These are phyloP conservation scores for Penicillium dipodomyicola DNA, from an alignment of 495 filamentous ascomycete species.

Conservation along the genomic window DNA sequence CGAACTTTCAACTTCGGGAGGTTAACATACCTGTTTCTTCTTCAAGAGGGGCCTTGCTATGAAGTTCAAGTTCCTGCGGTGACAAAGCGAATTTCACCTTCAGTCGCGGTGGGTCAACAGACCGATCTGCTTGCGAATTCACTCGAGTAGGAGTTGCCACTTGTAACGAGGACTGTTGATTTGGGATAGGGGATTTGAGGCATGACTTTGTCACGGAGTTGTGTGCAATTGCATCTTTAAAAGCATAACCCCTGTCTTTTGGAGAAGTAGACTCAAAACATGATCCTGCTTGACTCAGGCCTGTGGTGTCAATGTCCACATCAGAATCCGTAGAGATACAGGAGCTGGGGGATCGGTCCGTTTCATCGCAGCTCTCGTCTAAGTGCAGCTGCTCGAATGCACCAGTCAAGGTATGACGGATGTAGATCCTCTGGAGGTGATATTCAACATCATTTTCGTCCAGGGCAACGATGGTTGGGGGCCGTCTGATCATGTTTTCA, in stretches of 20 bases:
- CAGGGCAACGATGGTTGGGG: slow-evolving; percentile 52
- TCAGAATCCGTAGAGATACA: slow-evolving; percentile 3
- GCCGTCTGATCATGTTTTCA: slow-evolving; percentile 53
- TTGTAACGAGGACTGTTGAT: slow-evolving; percentile 1
- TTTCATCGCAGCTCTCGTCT: slow-evolving; percentile 18
- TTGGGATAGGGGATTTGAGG: not conserved
- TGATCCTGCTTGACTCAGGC: not conserved
- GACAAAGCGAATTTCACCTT: slow-evolving; percentile 10
- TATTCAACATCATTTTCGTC: slow-evolving; percentile 51
- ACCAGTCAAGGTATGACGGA: slow-evolving; percentile 15
- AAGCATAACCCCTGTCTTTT: not conserved
- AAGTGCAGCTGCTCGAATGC: slow-evolving; percentile 23
- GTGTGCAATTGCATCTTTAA: not conserved
- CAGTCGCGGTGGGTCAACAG: slow-evolving; percentile 5
- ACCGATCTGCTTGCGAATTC: not conserved
- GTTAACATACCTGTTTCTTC: slow-evolving; percentile 16
- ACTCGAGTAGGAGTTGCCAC: not conserved
- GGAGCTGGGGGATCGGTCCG: not conserved
- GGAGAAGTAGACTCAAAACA: not conserved
- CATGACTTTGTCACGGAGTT: slow-evolving; percentile 1
- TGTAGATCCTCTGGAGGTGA: slow-evolving; percentile 25
- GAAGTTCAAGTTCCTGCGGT: slow-evolving; percentile 9
- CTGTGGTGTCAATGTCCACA: not conserved
- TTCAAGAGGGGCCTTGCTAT: slow-evolving; percentile 1
- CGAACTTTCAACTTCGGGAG: slow-evolving; percentile 5